Conservation (phyloP, 306 rosid genomes). For the Cajanus cajan region DNA sequence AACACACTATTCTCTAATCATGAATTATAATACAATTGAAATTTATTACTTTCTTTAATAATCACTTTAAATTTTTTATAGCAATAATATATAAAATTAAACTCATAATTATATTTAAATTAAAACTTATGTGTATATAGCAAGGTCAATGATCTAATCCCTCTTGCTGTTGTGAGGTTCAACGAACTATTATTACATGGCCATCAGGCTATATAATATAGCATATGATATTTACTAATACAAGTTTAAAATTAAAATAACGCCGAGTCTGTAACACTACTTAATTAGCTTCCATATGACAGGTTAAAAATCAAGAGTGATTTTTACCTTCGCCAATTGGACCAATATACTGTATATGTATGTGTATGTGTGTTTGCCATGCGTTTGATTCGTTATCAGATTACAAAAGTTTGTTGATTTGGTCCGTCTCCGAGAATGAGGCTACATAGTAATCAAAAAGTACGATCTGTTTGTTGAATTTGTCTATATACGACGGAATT, state of each 20-base stretch:
- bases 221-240: not conserved
- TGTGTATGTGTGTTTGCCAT: not conserved
- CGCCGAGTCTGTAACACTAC: not conserved
- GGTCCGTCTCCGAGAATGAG: not conserved
- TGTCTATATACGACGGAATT: not conserved
- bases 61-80: not conserved
- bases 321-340: not conserved
- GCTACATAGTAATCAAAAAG: not conserved
- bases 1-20: not conserved
- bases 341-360: not conserved
- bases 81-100: not conserved
- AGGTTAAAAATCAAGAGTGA: not conserved
- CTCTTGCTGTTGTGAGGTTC: not conserved
- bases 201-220: no score
- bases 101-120: not conserved
- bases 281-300: not conserved
- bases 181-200: not conserved
- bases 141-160: not conserved
- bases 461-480: not conserved
- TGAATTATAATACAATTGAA: not conserved
- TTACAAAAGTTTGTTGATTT: not conserved
- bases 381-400: not conserved
- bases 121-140: no score
- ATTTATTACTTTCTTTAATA: not conserved
- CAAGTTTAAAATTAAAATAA: not conserved